Percentiles rank a stretch among this genome's conserved stretches.
Evolutionary conservation across 2,329 filamentous ascomycete genomes (phyloP).

Genomic region (Fusarium protoensiforme): DNA sequence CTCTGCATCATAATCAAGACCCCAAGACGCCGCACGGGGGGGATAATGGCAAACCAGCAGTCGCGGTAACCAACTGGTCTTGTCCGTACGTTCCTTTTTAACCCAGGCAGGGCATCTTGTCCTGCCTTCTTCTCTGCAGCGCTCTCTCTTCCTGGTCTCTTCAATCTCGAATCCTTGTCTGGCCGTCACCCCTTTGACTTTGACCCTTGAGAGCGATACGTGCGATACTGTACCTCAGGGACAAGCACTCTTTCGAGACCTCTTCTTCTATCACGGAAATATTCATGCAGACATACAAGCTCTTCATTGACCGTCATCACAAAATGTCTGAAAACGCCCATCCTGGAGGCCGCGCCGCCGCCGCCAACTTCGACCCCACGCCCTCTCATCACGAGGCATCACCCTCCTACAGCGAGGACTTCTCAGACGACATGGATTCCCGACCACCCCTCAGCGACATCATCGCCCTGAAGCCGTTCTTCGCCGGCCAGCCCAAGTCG

Average conservation of each 20-base stretch:
- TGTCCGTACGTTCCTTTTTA: constrained; percentile 1
- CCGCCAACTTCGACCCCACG: constrained; percentile 33
- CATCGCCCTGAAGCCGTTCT: constrained; percentile 47
- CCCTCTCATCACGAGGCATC: constrained; percentile 28
- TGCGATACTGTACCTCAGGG: background rate
- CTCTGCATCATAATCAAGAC: constrained; percentile 40
- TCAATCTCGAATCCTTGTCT: background rate
- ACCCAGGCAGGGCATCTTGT: background rate
- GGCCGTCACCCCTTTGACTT: background rate
- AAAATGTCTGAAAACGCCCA: constrained; percentile 27
- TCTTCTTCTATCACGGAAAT: background rate
- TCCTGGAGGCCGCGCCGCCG: constrained; percentile 1
- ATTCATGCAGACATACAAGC: constrained; percentile 23
- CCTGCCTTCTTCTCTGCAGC: background rate
- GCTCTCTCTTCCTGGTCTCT: background rate
- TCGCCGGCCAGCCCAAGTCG: constrained; percentile 63
- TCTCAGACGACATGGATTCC: constrained; percentile 18
- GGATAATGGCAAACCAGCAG: constrained; percentile 34
- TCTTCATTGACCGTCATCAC: constrained; percentile 17
- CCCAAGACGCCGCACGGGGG: constrained; percentile 30
- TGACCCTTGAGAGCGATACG: background rate
- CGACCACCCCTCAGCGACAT: constrained; percentile 43
- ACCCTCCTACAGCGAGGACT: constrained; percentile 25
- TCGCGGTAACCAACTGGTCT: background rate
- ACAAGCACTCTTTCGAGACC: background rate